Percentiles rank a stretch among this genome's conserved stretches.
These are phyloP conservation scores for Tolypocladium pustulatum DNA, from an alignment of 2,329 filamentous ascomycete genomes.

Conservation along the genomic window DNA sequence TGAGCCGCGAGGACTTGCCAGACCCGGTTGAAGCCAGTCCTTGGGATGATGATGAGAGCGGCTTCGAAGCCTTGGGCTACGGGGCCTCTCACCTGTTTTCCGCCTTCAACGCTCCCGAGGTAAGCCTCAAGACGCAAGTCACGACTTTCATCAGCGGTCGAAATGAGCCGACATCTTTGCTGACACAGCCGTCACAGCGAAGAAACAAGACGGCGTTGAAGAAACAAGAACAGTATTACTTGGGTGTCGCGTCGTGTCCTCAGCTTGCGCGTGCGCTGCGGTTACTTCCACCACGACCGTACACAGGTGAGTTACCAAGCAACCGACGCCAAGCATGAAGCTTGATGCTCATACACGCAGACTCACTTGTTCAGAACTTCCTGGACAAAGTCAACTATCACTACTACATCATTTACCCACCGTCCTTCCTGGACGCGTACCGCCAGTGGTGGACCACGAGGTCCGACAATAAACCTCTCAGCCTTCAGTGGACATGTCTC, in stretches of 20 bases:
- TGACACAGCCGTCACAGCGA: constrained; percentile 3
- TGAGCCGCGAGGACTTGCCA: constrained; percentile 8
- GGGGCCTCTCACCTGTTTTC: constrained; percentile 21
- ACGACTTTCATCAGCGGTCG: not conserved
- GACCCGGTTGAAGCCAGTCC: constrained; percentile 11
- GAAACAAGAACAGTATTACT: constrained; percentile 9
- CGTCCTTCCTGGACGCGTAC: constrained; percentile 24
- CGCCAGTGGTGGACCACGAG: constrained; percentile 22
- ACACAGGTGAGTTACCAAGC: constrained; percentile 17
- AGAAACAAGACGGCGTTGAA: constrained; percentile 8
- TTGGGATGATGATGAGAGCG: constrained; percentile 14
- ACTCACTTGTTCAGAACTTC: constrained; percentile 26
- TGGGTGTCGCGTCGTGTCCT: constrained; percentile 11
- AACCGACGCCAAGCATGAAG: not conserved
- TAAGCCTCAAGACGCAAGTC: constrained; percentile 2
- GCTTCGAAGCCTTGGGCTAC: constrained; percentile 25
- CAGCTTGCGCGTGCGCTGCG: constrained; percentile 21
- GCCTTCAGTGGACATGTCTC: constrained; percentile 26
- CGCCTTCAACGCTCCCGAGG: constrained; percentile 14
- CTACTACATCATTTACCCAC: constrained; percentile 27
- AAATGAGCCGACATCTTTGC: not conserved
- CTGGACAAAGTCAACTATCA: constrained; percentile 26
- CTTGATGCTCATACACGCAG: constrained; percentile 8
- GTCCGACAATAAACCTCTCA: constrained; percentile 17
- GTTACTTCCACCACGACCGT: constrained; percentile 21